Evolutionary conservation across 1,284 basidiomycete genomes (phyloP).

Genomic region (Fereydounia khargensis): DNA sequence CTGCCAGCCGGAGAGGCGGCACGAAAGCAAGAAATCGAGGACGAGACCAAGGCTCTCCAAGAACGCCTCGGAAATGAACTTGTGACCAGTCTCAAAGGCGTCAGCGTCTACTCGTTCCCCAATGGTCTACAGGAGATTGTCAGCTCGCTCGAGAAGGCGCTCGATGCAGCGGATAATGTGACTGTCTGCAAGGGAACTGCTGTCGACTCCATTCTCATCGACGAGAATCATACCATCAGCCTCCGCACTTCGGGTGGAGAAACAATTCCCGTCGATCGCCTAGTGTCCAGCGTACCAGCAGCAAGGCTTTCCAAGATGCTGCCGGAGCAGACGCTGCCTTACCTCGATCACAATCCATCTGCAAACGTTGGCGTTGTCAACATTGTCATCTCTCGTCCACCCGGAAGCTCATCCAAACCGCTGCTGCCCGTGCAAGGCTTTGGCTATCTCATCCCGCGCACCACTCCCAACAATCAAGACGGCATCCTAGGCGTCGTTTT

Average conservation of each 20-base stretch:
- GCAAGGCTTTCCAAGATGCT: slow-evolving; percentile 22
- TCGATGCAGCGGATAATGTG: slow-evolving; percentile 65
- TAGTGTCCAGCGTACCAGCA: slow-evolving; percentile 59
- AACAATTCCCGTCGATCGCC: slow-evolving; percentile 18
- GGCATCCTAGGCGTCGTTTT: slow-evolving; percentile 64
- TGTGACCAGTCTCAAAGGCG: slow-evolving; percentile 63
- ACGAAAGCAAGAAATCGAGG: slow-evolving; percentile 10
- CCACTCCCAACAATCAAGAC: slow-evolving; percentile 62
- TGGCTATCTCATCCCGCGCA: slow-evolving; percentile 87
- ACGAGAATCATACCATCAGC: slow-evolving; percentile 61
- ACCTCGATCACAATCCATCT: slow-evolving; percentile 55
- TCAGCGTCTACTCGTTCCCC: slow-evolving; percentile 75
- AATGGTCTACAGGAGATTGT: slow-evolving; percentile 75
- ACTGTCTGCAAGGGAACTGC: slow-evolving; percentile 62
- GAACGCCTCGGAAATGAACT: slow-evolving; percentile 59
- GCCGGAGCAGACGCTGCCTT: slow-evolving; percentile 54
- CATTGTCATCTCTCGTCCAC: slow-evolving; percentile 44
- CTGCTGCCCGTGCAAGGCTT: slow-evolving; percentile 76
- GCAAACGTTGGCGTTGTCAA: slow-evolving; percentile 51
- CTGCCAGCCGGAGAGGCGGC: slow-evolving; percentile 13
- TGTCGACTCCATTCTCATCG: slow-evolving; percentile 59
- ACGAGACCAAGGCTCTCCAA: slow-evolving; percentile 35
- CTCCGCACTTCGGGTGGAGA: slow-evolving; percentile 8
- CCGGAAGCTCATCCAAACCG: slow-evolving; percentile 67
- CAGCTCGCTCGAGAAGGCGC: slow-evolving; percentile 62